A percentile compares a stretch with the other conserved stretches of the same genome.
Evolutionary conservation across 164 flowering plant species (phyloP).

Genomic region (Vitis amurensis): DNA sequence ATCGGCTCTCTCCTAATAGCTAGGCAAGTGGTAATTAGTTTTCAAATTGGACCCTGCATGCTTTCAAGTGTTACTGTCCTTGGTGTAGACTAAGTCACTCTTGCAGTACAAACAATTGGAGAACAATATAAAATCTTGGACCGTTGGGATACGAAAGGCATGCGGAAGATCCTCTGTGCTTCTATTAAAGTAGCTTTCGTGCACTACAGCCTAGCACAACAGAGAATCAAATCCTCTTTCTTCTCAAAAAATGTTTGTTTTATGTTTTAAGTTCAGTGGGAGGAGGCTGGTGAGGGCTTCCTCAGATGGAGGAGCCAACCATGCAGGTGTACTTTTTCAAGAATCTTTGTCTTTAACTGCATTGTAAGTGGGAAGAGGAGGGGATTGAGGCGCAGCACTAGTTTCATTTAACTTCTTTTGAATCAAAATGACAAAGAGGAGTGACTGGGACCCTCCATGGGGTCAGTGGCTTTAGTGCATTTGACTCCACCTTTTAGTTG

Average conservation of each 20-base stretch:
- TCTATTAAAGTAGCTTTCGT: not conserved
- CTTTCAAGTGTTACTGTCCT: no score
- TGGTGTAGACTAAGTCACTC: no score
- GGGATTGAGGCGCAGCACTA: no score
- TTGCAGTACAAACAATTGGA: not conserved
- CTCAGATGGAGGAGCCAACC: conserved; percentile 4
- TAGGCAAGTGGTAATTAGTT: no score
- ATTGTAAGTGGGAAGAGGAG: no score
- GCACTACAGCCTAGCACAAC: conserved; percentile 14
- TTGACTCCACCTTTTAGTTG: no score
- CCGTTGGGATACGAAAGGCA: conserved; percentile 1
- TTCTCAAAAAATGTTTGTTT: not conserved
- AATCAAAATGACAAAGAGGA: no score
- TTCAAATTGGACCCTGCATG: no score
- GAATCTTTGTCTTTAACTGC: not conserved
- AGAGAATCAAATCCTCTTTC: not conserved
- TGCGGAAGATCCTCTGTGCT: conserved; percentile 2
- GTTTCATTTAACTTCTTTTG: no score
- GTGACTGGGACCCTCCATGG: no score
- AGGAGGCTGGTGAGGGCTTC: not conserved
- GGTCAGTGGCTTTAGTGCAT: no score
- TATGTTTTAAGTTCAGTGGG: not conserved
- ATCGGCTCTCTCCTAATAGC: no score
- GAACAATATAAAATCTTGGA: not conserved
- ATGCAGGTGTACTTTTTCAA: not conserved